Base-by-base conservation (phyloP, 2,329 filamentous ascomycete species). In the Pseudofabraea citricarpa region DNA sequence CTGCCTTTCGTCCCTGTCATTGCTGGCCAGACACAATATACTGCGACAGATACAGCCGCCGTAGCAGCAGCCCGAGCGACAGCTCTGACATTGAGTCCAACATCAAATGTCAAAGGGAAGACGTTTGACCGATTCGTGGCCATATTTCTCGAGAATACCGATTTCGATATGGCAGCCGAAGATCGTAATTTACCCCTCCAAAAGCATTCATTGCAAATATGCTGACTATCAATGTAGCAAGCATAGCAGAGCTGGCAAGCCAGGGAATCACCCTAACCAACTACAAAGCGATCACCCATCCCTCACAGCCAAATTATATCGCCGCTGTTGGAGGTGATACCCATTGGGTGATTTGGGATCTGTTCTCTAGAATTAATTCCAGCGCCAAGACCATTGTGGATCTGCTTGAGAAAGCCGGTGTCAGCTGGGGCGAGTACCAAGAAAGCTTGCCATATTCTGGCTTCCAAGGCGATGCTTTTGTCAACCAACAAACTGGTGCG, bases 371-470 rank as follows among this genome's bases (percentile, higher is more conserved):
- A 29, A 61, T 81, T 22, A 71, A 72, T 23, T n/a, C 13, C 16
- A 36, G 33, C 16, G 21, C 18, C 24, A 66, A 62, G 12, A 80
- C 79, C 9, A 63, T 86, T 18, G 69, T 79, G 16, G 81, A 86
- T 62, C 67, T 86, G 41, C 74, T 86, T n/a, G 80, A 84, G 49
- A 70, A 70, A 52, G 74, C 72, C 54, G 68, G 69, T 40, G 77
- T 86, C 56, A 73, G 74, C 2, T 86, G 83, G 83, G 80, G 70
- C 40, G 72, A 81, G 53, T 91, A 91, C 66, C 76, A 88, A 59
- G 85, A 91, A 59, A 81, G 87, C 58, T 73, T 84, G 71, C 87
- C 87, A 1, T 88, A 79, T 64, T 72, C 78, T 2, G 87, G 87
- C 9, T 90, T 80, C 64, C 74, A 86, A 60, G 85, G 83, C 21